Evolutionary conservation across 2,329 filamentous ascomycete genomes (phyloP).

Genomic region (Ophiostoma triangulosporum): DNA sequence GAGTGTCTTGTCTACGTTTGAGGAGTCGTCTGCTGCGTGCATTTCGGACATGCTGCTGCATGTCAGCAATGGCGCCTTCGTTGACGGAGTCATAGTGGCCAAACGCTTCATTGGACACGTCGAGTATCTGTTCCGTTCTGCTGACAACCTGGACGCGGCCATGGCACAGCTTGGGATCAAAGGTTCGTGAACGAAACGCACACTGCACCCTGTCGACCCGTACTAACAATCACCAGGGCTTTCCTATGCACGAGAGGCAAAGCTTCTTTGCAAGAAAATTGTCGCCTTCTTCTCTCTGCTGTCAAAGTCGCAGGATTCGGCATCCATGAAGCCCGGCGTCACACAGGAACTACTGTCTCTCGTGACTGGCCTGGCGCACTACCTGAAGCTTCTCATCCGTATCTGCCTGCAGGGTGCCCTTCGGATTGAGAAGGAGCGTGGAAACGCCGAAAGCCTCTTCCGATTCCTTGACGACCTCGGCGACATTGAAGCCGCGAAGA

Average conservation of each 20-base stretch:
- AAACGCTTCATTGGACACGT: constrained; percentile 95
- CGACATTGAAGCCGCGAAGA: constrained; percentile 65
- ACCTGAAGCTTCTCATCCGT: constrained; percentile 90
- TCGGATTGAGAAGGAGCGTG: constrained; percentile 75
- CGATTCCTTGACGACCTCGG: constrained; percentile 73
- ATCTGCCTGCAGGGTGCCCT: constrained; percentile 92
- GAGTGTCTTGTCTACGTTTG: constrained; percentile 93
- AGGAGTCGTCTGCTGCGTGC: constrained; percentile 93
- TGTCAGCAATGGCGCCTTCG: constrained; percentile 92
- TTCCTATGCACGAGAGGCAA: constrained; percentile 89
- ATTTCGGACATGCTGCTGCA: constrained; percentile 98
- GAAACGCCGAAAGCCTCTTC: constrained; percentile 60
- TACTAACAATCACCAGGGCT: constrained; percentile 43
- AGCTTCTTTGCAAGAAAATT: constrained; percentile 98
- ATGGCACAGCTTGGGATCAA: constrained; percentile 59
- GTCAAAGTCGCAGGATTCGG: constrained; percentile 86
- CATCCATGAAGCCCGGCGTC: constrained; percentile 81
- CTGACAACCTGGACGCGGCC: constrained; percentile 68
- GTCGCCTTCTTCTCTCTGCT: constrained; percentile 93
- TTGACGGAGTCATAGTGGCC: constrained; percentile 87
- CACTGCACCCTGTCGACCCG: not conserved
- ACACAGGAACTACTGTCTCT: constrained; percentile 97
- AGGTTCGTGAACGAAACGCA: constrained; percentile 35
- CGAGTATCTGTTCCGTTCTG: constrained; percentile 79
- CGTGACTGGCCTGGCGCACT: constrained; percentile 91